These are phyloP conservation scores for Gaeumannomyces tritici DNA, from an alignment of 2,329 filamentous ascomycete species.

Conservation along the genomic window DNA sequence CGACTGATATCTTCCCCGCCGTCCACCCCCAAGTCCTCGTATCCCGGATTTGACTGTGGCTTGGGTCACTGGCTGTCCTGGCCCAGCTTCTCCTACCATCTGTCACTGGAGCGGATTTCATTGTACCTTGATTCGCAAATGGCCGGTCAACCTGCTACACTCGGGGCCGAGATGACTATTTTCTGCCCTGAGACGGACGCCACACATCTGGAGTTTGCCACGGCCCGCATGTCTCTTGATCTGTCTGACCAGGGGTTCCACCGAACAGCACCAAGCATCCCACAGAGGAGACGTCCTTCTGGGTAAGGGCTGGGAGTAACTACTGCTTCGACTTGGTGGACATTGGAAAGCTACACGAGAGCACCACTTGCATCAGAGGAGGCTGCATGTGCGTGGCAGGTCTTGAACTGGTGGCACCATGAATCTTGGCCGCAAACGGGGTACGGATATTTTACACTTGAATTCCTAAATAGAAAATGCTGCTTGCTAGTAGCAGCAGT, in stretches of 20 bases:
- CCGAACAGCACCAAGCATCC: not conserved
- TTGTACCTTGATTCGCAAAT: not conserved
- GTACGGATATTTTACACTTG: not conserved
- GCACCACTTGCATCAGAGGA: not conserved
- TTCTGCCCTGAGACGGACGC: not conserved
- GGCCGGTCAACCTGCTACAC: not conserved
- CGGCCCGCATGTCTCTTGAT: not conserved
- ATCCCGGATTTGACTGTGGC: not conserved
- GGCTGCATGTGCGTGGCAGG: not conserved
- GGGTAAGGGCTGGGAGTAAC: not conserved
- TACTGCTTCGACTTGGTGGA: not conserved
- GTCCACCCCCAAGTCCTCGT: no score
- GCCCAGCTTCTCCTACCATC: not conserved
- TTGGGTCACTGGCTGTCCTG: not conserved
- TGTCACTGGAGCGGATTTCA: not conserved
- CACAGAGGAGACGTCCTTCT: not conserved
- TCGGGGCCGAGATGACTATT: not conserved
- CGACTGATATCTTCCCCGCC: not conserved
- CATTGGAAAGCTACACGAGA: not conserved
- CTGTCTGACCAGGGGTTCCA: not conserved
- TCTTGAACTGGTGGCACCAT: no score
- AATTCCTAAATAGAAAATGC: not conserved
- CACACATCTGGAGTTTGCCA: not conserved
- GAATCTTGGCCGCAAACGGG: not conserved
- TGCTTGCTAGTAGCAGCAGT: not conserved